These are phyloP conservation scores for Acidomyces sp. DNA, from an alignment of 495 filamentous ascomycete species.

Conservation along the genomic window DNA sequence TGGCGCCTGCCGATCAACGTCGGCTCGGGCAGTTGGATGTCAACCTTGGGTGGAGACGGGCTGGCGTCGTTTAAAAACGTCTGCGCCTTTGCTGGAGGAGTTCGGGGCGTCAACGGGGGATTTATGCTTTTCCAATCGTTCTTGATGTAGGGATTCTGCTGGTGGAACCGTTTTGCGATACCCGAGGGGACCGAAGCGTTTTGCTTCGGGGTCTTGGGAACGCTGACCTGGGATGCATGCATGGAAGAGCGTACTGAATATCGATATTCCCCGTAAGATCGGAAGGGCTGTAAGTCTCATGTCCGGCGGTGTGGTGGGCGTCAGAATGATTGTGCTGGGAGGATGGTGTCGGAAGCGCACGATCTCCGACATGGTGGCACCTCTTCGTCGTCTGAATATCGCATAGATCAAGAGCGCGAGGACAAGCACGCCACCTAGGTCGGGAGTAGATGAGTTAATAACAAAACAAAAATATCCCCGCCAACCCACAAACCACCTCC, in stretches of 20 bases:
- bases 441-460: no score
- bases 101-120: neutral
- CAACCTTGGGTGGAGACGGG: neutral
- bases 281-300: slow-evolving; percentile 9
- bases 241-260: slow-evolving; percentile 16
- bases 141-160: slow-evolving; percentile 14
- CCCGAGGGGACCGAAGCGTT: neutral
- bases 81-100: slow-evolving; percentile 1
- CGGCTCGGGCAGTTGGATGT: no score
- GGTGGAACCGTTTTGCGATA: slow-evolving; percentile 6
- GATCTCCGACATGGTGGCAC: slow-evolving; percentile 11
- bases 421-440: slow-evolving; percentile 7
- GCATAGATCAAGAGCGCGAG: slow-evolving; percentile 9
- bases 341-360: slow-evolving; percentile 9
- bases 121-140: slow-evolving; percentile 4
- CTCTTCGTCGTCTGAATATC: slow-evolving; percentile 8
- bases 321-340: slow-evolving; percentile 6
- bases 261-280: slow-evolving; percentile 11
- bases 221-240: neutral
- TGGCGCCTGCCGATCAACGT: neutral
- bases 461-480: no score
- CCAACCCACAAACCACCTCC: no score
- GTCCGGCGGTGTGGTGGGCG: neutral
- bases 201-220: neutral
- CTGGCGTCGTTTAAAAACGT: neutral